Percentiles rank a stretch among this genome's conserved stretches.
Conservation (phyloP, 768 basidiomycete genomes). For the Cytidiella melzeri region DNA sequence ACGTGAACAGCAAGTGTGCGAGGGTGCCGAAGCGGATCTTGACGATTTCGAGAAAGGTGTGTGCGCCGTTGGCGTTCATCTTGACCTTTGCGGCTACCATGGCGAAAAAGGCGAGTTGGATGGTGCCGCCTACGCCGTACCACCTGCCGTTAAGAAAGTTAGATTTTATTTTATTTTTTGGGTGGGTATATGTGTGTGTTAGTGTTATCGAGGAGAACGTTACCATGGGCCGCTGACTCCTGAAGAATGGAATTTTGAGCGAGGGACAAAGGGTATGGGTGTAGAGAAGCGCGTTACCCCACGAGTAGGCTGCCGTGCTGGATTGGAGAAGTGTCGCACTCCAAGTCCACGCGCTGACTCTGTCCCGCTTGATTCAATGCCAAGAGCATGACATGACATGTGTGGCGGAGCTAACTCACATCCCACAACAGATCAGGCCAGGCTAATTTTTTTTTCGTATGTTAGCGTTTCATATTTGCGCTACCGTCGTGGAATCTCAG, state of each 20-base stretch:
- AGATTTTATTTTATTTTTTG: too few species aligned
- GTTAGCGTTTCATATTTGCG: too few species aligned
- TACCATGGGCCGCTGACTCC: constrained; percentile 46
- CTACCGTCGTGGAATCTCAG: too few species aligned
- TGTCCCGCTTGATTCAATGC: constrained; percentile 17
- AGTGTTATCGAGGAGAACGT: too few species aligned
- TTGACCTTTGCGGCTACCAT: constrained; percentile 53
- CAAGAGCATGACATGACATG: background rate
- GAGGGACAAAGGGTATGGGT: too few species aligned
- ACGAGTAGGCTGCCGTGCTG: constrained; percentile 45
- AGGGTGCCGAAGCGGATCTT: constrained; percentile 41
- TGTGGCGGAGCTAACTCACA: constrained; percentile 26
- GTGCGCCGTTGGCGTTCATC: constrained; percentile 51
- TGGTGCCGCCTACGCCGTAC: constrained; percentile 47
- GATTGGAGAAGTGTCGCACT: constrained; percentile 51
- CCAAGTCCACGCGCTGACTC: constrained; percentile 52
- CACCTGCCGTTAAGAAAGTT: constrained; percentile 26
- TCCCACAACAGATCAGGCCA: constrained; percentile 44
- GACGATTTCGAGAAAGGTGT: constrained; percentile 55
- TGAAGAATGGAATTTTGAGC: too few species aligned
- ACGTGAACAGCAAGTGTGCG: constrained; percentile 43
- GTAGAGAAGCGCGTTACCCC: too few species aligned
- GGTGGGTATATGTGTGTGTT: too few species aligned
- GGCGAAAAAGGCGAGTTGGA: constrained; percentile 47
- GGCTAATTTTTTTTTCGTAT: too few species aligned